Conservation (phyloP, 2,329 filamentous ascomycete species). For the Fusarium decemcellulare region DNA sequence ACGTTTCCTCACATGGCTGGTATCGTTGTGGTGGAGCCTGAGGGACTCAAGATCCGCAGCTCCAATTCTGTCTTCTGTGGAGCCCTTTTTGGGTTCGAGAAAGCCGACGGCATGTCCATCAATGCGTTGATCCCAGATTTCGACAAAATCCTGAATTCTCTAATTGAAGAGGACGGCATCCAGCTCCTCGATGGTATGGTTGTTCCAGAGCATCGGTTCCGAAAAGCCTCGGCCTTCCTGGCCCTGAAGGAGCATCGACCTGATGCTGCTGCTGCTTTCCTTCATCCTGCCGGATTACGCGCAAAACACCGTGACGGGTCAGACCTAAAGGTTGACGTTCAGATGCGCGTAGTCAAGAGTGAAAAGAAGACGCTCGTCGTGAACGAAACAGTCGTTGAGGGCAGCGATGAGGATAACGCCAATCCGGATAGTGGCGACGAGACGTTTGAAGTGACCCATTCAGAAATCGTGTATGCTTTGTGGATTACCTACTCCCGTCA, state of each 20-base stretch:
- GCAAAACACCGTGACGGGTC: conserved; percentile 92
- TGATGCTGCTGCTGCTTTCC: conserved; percentile 83
- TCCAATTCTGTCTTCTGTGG: conserved; percentile 96
- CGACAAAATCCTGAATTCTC: conserved; percentile 83
- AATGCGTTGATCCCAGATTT: conserved; percentile 89
- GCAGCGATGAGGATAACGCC: conserved; percentile 68
- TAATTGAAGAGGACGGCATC: conserved; percentile 90
- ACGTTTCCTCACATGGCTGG: conserved; percentile 98
- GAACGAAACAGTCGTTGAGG: conserved; percentile 76
- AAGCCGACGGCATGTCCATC: conserved; percentile 84
- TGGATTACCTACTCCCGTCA: conserved; percentile 98
- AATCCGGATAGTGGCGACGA: conserved; percentile 54
- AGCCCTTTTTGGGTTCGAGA: conserved; percentile 90
- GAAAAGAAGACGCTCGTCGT: conserved; percentile 76
- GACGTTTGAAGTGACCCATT: conserved; percentile 66
- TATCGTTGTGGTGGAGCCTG: conserved; percentile 91
- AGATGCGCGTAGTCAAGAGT: conserved; percentile 96
- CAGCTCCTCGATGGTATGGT: conserved; percentile 93
- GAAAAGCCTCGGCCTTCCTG: conserved; percentile 87
- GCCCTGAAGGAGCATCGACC: conserved; percentile 86
- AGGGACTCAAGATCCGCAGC: conserved; percentile 84
- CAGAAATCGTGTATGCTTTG: conserved; percentile 91
- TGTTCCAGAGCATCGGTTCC: conserved; percentile 95
- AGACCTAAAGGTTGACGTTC: conserved; percentile 93
- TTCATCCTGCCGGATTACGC: conserved; percentile 86